phyloP scores from a whole-genome alignment of 1,139 yeast genomes.

The Blastobotrys arbuscula region DNA sequence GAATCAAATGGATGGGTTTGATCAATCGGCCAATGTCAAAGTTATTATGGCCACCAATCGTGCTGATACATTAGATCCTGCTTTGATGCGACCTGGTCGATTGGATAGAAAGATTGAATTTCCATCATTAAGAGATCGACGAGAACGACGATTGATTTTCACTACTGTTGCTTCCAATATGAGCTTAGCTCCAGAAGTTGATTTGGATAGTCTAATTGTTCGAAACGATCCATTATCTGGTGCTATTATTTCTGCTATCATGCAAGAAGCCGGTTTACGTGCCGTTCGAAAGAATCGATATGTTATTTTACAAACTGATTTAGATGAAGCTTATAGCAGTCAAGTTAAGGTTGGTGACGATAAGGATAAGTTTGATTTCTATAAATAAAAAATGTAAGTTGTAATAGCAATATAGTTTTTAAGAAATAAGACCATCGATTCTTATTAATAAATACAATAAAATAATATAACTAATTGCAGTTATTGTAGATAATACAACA shows the following conservation, averaged over 20 bases:
- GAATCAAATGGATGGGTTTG: conserved; percentile 99
- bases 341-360: conserved; percentile 95
- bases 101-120: conserved; percentile 97
- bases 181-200: conserved; percentile 98
- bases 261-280: conserved; percentile 99
- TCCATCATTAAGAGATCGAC: conserved; percentile 90
- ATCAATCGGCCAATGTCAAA: conserved; percentile 90
- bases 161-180: conserved; percentile 94
- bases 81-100: conserved; percentile 95
- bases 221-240: conserved; percentile 97
- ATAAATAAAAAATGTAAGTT: conserved; percentile 48
- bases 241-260: conserved; percentile 96
- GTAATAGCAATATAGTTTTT: neutral
- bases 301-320: conserved; percentile 89
- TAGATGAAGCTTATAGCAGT: conserved; percentile 95
- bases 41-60: conserved; percentile 99
- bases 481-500: conserved; percentile 26
- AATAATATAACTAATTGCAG: conserved; percentile 27
- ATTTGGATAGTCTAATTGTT: conserved; percentile 86
- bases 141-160: conserved; percentile 95
- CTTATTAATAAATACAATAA: conserved; percentile 13
- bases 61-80: conserved; percentile 97
- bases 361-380: conserved; percentile 95
- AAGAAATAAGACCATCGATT: neutral
- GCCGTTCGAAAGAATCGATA: conserved; percentile 98